Base-by-base conservation (phyloP, 768 basidiomycete species). In the Fomitopsis pulvina region DNA sequence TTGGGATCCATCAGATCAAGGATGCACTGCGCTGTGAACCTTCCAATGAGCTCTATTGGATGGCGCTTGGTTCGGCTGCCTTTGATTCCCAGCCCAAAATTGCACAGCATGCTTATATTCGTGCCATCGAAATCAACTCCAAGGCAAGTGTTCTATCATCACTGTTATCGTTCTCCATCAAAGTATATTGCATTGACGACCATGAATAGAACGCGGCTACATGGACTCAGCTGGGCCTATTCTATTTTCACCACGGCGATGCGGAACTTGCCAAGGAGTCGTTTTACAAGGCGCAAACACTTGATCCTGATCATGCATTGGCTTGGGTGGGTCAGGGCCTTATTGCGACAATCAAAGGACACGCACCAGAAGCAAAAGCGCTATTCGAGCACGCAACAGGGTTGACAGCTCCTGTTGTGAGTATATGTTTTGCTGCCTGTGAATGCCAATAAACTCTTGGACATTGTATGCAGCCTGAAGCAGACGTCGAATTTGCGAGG, bases 271-370 rank as follows among this genome's bases (percentile, higher is more conserved):
- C 95, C 0, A 86, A 85, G 56, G 83, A 93, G 60, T 85, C 89
- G 1, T 81, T 99, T 57, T 76, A 83, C 59, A 83, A 83, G 50
- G 92, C 94, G 9, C 96, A 97, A 64, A 83, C 86, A 16, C 74
- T 93, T 39, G 93, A 98, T 69, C 91, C 95, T 6, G 95, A 98
- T 60, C 86, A 84, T 67, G 76, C 86, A 0, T 60, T 83, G 20
- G 85, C 92, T 7, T 99, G 96, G 96, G 74, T 95, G 20, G 96
- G 92, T 1, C 93, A 94, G 63, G 87, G 79, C 3, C 65, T 91
- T 22, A 73, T 90, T 38, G 87, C 87, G 40, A 74, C 71, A 16
- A 61, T 67, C 27, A 79, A 80, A 49, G 78, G 76, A 3, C 77
- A 89, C 47, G 63, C 75, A 26, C 56, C 62, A 4, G 85, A 92